Conservation (phyloP, 1,284 basidiomycete genomes). For the Hymenochaete sp. region DNA sequence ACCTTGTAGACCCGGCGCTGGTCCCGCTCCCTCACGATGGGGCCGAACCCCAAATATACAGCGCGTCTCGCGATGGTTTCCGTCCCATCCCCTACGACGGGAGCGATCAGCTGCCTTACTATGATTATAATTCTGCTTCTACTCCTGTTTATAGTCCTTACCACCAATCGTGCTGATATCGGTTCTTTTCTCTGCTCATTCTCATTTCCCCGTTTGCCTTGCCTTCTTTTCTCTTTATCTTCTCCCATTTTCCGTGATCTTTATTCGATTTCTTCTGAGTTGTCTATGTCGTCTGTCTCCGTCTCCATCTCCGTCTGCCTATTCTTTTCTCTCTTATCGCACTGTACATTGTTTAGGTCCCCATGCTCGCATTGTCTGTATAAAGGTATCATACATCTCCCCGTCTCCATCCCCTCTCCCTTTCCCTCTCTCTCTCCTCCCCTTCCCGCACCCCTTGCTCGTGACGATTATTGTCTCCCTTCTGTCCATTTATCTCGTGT, state of each 20-base stretch:
- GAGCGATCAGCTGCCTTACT: slow-evolving; percentile 56
- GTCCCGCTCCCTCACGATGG: slow-evolving; percentile 43
- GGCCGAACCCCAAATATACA: slow-evolving; percentile 49
- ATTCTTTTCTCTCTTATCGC: not conserved
- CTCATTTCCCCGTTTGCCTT: slow-evolving; percentile 12
- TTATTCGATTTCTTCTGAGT: slow-evolving; percentile 1
- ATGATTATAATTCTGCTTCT: slow-evolving; percentile 35
- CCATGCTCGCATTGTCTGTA: slow-evolving; percentile 11
- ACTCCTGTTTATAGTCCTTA: slow-evolving; percentile 30
- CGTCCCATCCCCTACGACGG: slow-evolving; percentile 40
- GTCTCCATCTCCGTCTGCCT: not conserved
- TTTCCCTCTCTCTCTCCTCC: slow-evolving; percentile 25
- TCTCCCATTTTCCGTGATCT: slow-evolving; percentile 14
- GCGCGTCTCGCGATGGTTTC: slow-evolving; percentile 45
- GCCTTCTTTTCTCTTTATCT: slow-evolving; percentile 26
- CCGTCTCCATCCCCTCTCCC: slow-evolving; percentile 26
- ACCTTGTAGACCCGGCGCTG: slow-evolving; percentile 41
- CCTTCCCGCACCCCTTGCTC: slow-evolving; percentile 20
- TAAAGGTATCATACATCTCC: too few species aligned
- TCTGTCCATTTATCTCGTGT: slow-evolving; percentile 3
- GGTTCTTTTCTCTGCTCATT: slow-evolving; percentile 21
- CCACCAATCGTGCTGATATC: slow-evolving; percentile 54
- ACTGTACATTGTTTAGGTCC: slow-evolving; percentile 14
- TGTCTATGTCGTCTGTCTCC: slow-evolving; percentile 4
- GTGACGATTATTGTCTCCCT: slow-evolving; percentile 16